A percentile compares a stretch with the other conserved stretches of the same genome.
phyloP scores from a whole-genome alignment of 2,329 filamentous ascomycete genomes.

The Lecanicillium sp. region DNA sequence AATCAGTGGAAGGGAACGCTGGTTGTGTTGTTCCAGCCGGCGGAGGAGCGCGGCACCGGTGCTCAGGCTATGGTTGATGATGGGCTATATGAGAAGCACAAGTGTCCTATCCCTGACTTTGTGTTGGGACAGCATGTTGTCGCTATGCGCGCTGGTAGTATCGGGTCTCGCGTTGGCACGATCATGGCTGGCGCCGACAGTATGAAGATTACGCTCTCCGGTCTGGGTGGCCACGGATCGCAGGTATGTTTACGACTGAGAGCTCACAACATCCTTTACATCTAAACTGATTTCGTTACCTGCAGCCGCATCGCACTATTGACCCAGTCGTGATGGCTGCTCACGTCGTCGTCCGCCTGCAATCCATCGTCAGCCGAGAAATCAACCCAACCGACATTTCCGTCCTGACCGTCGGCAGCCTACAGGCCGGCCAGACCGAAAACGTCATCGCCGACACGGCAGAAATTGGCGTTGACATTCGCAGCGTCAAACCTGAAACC shows the following conservation, averaged over 20 bases:
- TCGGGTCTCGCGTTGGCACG: constrained; percentile 17
- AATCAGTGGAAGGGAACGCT: constrained; percentile 54
- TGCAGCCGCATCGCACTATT: constrained; percentile 31
- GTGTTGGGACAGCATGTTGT: constrained; percentile 29
- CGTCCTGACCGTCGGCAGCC: constrained; percentile 35
- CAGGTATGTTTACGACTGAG: constrained; percentile 3
- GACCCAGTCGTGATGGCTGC: constrained; percentile 39
- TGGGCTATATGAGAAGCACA: constrained; percentile 22
- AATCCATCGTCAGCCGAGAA: constrained; percentile 23
- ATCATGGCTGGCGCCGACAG: constrained; percentile 19
- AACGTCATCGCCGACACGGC: constrained; percentile 38
- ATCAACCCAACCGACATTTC: constrained; percentile 26
- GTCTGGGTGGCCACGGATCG: constrained; percentile 33
- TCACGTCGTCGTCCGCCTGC: constrained; percentile 27
- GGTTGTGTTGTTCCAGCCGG: constrained; percentile 58
- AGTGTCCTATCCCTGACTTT: constrained; percentile 22
- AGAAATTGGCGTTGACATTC: constrained; percentile 31
- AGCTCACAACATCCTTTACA: no score
- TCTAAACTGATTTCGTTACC: no score
- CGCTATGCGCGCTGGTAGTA: constrained; percentile 21
- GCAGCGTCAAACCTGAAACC: constrained; percentile 22
- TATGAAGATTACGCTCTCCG: constrained; percentile 22
- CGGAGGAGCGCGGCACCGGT: constrained; percentile 56
- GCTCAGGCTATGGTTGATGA: constrained; percentile 37
- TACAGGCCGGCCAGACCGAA: constrained; percentile 32